Percentiles rank a stretch among this genome's conserved stretches.
phyloP scores from a whole-genome alignment of 768 basidiomycete species.

The Russula sp. region DNA sequence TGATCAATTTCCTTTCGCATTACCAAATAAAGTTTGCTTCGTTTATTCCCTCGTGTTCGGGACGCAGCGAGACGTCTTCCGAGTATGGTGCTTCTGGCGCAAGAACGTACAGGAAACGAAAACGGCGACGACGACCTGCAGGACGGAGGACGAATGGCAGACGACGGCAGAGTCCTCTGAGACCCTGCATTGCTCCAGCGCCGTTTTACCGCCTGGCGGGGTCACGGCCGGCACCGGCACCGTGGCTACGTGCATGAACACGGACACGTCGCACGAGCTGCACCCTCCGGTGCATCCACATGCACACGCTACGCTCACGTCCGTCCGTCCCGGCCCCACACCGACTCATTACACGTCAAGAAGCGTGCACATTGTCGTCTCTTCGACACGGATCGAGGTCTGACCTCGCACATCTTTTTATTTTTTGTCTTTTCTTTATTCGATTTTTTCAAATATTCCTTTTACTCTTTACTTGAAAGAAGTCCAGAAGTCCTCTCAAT shows the following conservation, averaged over 20 bases:
- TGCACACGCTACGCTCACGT: no score
- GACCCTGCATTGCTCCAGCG: background rate
- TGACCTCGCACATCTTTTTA: background rate
- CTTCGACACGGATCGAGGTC: background rate
- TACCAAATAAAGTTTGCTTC: background rate
- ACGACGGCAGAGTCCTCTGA: background rate
- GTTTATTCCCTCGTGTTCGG: constrained; percentile 16
- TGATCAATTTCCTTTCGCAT: background rate
- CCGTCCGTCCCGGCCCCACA: no score
- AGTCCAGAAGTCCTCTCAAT: background rate
- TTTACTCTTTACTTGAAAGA: background rate
- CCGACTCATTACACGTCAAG: background rate
- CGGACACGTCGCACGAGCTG: background rate
- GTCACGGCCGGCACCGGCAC: no score
- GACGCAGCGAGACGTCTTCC: constrained; percentile 10
- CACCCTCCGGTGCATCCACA: background rate
- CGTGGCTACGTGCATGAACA: background rate
- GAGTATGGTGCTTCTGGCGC: constrained; percentile 13
- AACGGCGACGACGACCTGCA: background rate
- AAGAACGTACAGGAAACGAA: background rate
- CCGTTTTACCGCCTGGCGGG: no score
- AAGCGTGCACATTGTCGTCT: background rate
- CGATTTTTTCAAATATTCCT: background rate
- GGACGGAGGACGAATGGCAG: background rate
- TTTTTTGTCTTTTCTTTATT: background rate